Percentiles rank a stretch among this genome's conserved stretches.
These are phyloP conservation scores for Scedosporium dehoogii DNA, from an alignment of 2,329 filamentous ascomycete species.

Conservation along the genomic window DNA sequence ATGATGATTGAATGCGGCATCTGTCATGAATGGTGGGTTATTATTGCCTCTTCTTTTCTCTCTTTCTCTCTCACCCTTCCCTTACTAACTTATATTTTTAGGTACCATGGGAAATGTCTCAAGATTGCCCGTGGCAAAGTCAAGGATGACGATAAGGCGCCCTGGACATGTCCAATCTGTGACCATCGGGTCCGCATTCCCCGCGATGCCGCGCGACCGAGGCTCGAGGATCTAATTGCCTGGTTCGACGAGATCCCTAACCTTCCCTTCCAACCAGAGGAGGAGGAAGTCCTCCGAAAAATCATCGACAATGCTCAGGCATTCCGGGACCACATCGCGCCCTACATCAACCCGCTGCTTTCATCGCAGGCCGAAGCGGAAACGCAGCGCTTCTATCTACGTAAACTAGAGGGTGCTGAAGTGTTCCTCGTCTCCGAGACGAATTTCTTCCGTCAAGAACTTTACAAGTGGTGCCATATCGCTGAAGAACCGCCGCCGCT, in stretches of 20 bases:
- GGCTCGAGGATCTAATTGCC: slow-evolving; percentile 75
- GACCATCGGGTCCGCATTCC: slow-evolving; percentile 97
- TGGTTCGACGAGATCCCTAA: slow-evolving; percentile 75
- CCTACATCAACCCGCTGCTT: slow-evolving; percentile 71
- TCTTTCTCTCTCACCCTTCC: not conserved
- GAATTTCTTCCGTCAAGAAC: slow-evolving; percentile 93
- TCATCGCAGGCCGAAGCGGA: slow-evolving; percentile 79
- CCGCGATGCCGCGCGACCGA: slow-evolving; percentile 87
- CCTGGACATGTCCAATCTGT: slow-evolving; percentile 92
- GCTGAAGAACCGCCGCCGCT: slow-evolving; percentile 79
- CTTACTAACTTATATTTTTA: slow-evolving; percentile 29
- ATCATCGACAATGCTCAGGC: slow-evolving; percentile 78
- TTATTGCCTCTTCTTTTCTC: not conserved
- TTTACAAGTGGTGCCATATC: slow-evolving; percentile 91
- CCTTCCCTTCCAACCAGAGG: slow-evolving; percentile 90
- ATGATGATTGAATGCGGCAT: slow-evolving; percentile 99
- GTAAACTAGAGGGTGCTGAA: slow-evolving; percentile 95
- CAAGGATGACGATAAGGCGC: slow-evolving; percentile 82
- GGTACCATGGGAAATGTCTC: slow-evolving; percentile 96
- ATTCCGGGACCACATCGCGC: slow-evolving; percentile 74
- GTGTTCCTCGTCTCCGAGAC: slow-evolving; percentile 86
- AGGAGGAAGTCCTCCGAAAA: slow-evolving; percentile 74
- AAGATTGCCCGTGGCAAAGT: slow-evolving; percentile 97
- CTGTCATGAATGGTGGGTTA: slow-evolving; percentile 85
- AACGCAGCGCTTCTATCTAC: slow-evolving; percentile 86